Percentiles rank a stretch among this genome's conserved stretches.
Evolutionary conservation across 208 protist genomes (phyloP).

Genomic region (Acanthamoeba royreba): DNA sequence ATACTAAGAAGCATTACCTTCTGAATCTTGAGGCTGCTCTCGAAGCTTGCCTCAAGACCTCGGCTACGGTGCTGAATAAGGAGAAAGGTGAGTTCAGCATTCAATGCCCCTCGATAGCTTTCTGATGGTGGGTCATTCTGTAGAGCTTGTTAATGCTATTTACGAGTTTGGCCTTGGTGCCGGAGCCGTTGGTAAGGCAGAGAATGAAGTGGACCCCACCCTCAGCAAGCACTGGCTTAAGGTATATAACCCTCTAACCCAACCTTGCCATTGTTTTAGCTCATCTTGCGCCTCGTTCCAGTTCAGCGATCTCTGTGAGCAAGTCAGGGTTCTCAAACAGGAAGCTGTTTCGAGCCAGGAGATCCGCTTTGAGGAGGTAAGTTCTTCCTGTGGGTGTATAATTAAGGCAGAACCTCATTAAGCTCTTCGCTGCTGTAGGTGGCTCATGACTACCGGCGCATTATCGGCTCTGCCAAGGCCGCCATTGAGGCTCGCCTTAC

Average conservation of each 20-base stretch:
- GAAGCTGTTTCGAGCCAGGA: constrained; percentile 24
- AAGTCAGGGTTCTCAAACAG: not conserved
- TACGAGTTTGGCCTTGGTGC: constrained; percentile 5
- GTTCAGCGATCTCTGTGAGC: not conserved
- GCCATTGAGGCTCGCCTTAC: not conserved
- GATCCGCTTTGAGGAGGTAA: constrained; percentile 28
- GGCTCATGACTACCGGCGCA: not conserved
- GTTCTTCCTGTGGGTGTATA: not conserved
- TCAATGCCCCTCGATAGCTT: not conserved
- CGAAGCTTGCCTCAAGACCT: not conserved
- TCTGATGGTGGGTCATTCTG: not conserved
- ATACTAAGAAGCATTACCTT: constrained; percentile 10
- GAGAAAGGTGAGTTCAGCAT: not conserved
- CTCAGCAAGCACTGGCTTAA: constrained; percentile 25
- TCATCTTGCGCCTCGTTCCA: too few relatives aligned
- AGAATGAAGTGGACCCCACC: not conserved
- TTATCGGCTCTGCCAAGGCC: not conserved
- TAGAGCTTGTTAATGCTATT: not conserved
- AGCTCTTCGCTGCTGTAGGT: not conserved
- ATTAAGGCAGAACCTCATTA: not conserved
- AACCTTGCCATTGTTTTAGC: too few relatives aligned
- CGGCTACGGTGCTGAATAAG: not conserved
- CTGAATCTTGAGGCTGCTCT: not conserved
- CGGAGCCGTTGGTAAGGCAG: not conserved
- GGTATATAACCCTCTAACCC: too few relatives aligned